Percentiles rank a stretch among this genome's conserved stretches.
These are phyloP conservation scores for Pseudisothecium myosuroides DNA, from an alignment of 225 moss, liverwort and hornwort species.

Conservation along the genomic window DNA sequence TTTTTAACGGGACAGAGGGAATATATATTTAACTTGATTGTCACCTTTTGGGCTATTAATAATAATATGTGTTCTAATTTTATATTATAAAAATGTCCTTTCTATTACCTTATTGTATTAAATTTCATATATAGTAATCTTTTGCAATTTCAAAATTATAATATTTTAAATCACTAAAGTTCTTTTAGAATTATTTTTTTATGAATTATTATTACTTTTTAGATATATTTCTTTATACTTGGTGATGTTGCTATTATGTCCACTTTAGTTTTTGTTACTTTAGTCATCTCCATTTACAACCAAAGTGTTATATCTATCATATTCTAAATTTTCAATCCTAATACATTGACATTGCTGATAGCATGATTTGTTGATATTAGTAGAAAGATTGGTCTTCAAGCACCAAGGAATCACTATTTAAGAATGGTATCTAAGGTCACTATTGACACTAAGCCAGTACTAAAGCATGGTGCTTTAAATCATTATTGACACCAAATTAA, in stretches of 20 bases:
- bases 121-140: neutral
- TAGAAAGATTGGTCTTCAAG: neutral
- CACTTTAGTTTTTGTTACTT: neutral
- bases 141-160: neutral
- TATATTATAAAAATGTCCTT: neutral
- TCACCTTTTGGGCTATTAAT: no score
- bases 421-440: neutral
- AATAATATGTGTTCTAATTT: neutral
- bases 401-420: neutral
- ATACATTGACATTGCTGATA: neutral
- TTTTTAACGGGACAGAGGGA: no score
- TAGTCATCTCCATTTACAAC: neutral
- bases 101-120: neutral
- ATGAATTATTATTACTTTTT: neutral
- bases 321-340: neutral
- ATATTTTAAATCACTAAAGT: neutral
- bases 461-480: no score
- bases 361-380: neutral
- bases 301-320: neutral
- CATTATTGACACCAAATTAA: neutral
- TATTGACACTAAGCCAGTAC: neutral
- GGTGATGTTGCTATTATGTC: neutral
- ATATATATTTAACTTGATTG: no score
- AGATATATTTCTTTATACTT: no score
- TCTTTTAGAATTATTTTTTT: neutral